A percentile compares a stretch with the other conserved stretches of the same genome.
Evolutionary conservation across 331 rosid species (phyloP).

Genomic region (Pyracantha coccinea): DNA sequence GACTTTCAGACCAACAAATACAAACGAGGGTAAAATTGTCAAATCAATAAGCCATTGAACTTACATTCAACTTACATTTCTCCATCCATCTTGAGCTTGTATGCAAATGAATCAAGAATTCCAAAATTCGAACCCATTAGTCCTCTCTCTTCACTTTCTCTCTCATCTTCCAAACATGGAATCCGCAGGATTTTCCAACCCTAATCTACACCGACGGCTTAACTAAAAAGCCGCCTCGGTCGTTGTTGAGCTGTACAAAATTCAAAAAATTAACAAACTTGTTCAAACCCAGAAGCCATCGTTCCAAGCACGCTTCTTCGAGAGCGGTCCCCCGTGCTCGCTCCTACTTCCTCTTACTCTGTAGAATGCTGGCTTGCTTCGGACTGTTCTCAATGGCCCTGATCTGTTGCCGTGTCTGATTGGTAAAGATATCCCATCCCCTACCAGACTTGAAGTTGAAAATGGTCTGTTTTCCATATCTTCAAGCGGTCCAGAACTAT

Average conservation of each 20-base stretch:
- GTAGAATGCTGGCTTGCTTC: slow-evolving; percentile 54
- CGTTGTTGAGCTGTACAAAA: slow-evolving; percentile 53
- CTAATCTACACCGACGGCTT: slow-evolving; percentile 36
- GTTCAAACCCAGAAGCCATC: slow-evolving; percentile 41
- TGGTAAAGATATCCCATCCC: slow-evolving; percentile 51
- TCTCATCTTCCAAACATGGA: slow-evolving; percentile 20
- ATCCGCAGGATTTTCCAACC: slow-evolving; percentile 23
- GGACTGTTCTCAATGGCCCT: slow-evolving; percentile 63
- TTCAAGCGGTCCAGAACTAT: slow-evolving; percentile 77
- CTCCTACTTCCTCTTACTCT: slow-evolving; percentile 63
- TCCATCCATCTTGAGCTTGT: slow-evolving; percentile 33
- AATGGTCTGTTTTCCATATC: slow-evolving; percentile 56
- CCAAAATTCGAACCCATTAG: slow-evolving; percentile 47
- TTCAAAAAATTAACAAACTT: slow-evolving; percentile 19
- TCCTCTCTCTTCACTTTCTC: slow-evolving; percentile 16
- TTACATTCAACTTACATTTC: slow-evolving; percentile 1
- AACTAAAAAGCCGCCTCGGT: slow-evolving; percentile 2
- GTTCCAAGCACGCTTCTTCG: slow-evolving; percentile 39
- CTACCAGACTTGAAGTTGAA: slow-evolving; percentile 57
- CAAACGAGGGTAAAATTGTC: background rate
- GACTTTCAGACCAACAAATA: background rate
- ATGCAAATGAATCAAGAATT: slow-evolving; percentile 46
- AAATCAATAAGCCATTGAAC: slow-evolving; percentile 14
- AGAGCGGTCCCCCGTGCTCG: slow-evolving; percentile 56
- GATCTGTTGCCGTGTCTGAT: slow-evolving; percentile 68